Evolutionary conservation across 345 rosid species (phyloP).

Genomic region (Citrus cavaleriei): DNA sequence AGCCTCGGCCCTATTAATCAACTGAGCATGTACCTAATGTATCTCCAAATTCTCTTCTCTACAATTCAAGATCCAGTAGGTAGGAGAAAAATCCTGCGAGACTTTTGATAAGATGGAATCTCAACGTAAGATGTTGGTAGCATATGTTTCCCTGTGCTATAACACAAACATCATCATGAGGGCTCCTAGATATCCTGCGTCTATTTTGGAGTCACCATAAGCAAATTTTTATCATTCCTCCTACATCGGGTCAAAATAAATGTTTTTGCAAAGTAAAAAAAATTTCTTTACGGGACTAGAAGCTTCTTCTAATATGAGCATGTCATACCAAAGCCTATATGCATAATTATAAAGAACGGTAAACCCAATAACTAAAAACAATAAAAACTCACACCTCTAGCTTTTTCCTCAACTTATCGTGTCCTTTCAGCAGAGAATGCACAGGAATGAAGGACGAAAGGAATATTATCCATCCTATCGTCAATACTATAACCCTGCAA

Average conservation of each 20-base stretch:
- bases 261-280: neutral
- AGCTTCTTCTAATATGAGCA: neutral
- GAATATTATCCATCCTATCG: conserved; percentile 89
- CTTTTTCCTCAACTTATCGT: conserved; percentile 73
- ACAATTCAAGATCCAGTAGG: neutral
- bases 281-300: neutral
- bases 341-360: neutral
- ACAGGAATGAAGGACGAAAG: conserved; percentile 78
- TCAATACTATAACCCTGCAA: conserved; percentile 70
- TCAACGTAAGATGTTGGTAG: neutral
- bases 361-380: neutral
- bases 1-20: neutral
- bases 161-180: neutral
- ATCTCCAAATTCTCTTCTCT: neutral
- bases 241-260: neutral
- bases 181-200: neutral
- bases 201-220: neutral
- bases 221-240: neutral
- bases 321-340: neutral
- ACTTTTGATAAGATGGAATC: neutral
- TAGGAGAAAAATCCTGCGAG: neutral
- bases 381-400: conserved; percentile 53
- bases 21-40: neutral
- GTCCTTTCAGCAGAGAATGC: conserved; percentile 70
- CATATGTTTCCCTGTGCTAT: neutral